Percentiles rank a stretch among this genome's conserved stretches.
phyloP scores from a whole-genome alignment of 768 basidiomycete genomes.

The Hygrocybe punicea region DNA sequence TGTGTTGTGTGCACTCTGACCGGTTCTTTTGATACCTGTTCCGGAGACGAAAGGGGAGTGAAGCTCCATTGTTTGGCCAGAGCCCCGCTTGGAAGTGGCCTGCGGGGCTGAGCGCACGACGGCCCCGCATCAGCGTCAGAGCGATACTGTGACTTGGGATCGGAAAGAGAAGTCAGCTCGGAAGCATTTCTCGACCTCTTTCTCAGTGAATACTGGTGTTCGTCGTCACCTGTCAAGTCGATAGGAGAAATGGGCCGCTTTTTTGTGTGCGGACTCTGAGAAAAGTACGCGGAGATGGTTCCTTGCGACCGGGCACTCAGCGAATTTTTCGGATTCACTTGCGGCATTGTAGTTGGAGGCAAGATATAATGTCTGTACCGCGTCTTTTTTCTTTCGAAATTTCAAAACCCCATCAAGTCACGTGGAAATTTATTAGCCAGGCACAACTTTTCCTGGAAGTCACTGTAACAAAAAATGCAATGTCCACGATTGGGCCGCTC shows the following conservation, averaged over 20 bases:
- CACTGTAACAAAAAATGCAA: too few relatives aligned
- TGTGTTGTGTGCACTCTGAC: conserved; percentile 12
- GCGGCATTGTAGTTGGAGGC: not conserved
- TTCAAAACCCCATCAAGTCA: not conserved
- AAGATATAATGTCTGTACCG: too few relatives aligned
- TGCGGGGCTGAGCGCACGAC: conserved; percentile 11
- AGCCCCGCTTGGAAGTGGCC: conserved; percentile 16
- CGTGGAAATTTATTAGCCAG: not conserved
- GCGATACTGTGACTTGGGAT: too few relatives aligned
- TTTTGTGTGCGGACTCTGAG: conserved; percentile 6
- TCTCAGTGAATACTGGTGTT: conserved; percentile 25
- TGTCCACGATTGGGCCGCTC: not conserved
- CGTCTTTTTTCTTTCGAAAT: not conserved
- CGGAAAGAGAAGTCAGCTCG: too few relatives aligned
- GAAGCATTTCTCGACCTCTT: conserved; percentile 29
- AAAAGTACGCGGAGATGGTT: conserved; percentile 42
- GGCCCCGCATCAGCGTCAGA: not conserved
- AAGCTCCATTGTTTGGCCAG: conserved; percentile 46
- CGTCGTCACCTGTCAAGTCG: conserved; percentile 52
- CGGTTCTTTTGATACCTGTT: conserved; percentile 11
- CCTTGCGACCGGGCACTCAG: conserved; percentile 26
- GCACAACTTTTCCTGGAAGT: not conserved
- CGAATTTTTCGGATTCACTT: not conserved
- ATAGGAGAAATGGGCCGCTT: conserved; percentile 41
- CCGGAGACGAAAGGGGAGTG: conserved; percentile 26